Conservation (phyloP, 2,329 filamentous ascomycete genomes). For the Xylaria multiplex region DNA sequence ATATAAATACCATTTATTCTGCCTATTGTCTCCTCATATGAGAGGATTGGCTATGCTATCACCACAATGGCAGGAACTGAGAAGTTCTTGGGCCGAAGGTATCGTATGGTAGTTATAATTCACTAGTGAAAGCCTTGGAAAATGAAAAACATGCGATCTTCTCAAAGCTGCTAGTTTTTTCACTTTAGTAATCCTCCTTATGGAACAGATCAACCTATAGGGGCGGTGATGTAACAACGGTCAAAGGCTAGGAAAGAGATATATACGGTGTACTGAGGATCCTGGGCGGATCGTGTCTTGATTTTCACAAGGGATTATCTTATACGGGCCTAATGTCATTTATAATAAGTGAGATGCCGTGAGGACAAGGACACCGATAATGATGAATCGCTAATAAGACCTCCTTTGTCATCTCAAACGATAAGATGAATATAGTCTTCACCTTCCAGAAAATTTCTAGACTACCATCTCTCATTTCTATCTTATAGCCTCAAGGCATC, state of each 20-base stretch:
- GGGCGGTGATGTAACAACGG: neutral
- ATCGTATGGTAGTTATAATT: too few relatives aligned
- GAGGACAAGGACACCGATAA: constrained; percentile 23
- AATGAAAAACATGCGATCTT: too few relatives aligned
- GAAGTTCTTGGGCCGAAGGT: too few relatives aligned
- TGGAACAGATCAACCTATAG: neutral
- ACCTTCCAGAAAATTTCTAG: constrained; percentile 41
- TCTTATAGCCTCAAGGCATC: constrained; percentile 17
- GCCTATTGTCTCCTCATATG: too few relatives aligned
- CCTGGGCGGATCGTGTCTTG: constrained; percentile 10
- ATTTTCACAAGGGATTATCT: constrained; percentile 17
- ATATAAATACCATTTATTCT: too few relatives aligned
- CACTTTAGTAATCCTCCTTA: neutral
- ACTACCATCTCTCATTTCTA: constrained; percentile 20
- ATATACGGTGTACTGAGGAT: neutral
- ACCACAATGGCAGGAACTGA: too few relatives aligned
- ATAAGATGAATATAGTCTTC: constrained; percentile 41
- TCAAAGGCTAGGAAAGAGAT: constrained; percentile 1
- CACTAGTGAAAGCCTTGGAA: too few relatives aligned
- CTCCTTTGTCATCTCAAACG: constrained; percentile 38
- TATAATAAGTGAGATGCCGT: constrained; percentile 20
- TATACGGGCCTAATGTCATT: neutral
- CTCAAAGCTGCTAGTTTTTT: too few relatives aligned
- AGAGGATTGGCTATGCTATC: too few relatives aligned
- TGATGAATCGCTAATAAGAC: constrained; percentile 22